phyloP scores from a whole-genome alignment of 139 green algal genomes.

The Picochlorum costavermella region DNA sequence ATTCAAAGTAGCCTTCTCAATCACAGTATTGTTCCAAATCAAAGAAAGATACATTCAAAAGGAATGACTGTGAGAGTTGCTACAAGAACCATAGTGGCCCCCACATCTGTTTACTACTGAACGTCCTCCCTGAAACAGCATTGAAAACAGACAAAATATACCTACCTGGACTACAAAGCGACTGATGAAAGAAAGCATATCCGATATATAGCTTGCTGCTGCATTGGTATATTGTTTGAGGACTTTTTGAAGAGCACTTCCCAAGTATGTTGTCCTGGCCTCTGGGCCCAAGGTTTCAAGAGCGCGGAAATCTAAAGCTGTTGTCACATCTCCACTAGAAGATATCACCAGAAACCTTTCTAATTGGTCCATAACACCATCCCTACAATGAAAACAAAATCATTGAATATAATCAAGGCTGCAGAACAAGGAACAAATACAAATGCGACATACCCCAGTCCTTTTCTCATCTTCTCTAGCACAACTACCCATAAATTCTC shows the following conservation, averaged over 20 bases:
- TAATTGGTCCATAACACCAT: slow-evolving; percentile 80
- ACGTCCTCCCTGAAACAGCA: not conserved
- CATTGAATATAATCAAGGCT: slow-evolving; percentile 12
- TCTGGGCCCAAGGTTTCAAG: slow-evolving; percentile 13
- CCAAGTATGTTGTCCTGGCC: slow-evolving; percentile 40
- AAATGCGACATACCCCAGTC: slow-evolving; percentile 26
- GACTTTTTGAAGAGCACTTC: slow-evolving; percentile 61
- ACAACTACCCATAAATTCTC: slow-evolving; percentile 85
- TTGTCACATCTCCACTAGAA: slow-evolving; percentile 63
- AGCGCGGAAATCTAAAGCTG: slow-evolving; percentile 28
- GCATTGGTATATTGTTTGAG: slow-evolving; percentile 80
- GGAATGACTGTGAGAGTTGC: not conserved
- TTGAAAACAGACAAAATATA: not conserved
- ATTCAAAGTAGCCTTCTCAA: not conserved
- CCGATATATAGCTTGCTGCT: slow-evolving; percentile 62
- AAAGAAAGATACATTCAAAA: not conserved
- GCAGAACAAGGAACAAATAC: not conserved
- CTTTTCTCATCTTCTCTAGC: slow-evolving; percentile 76
- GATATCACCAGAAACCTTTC: slow-evolving; percentile 78
- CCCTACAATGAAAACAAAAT: slow-evolving; percentile 20
- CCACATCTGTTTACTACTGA: slow-evolving; percentile 6
- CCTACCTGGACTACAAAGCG: slow-evolving; percentile 74
- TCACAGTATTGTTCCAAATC: not conserved
- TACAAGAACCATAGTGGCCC: no score
- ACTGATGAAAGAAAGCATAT: slow-evolving; percentile 65